Conservation (phyloP, 2,329 filamentous ascomycete genomes). For the Botrytis hyacinthi region DNA sequence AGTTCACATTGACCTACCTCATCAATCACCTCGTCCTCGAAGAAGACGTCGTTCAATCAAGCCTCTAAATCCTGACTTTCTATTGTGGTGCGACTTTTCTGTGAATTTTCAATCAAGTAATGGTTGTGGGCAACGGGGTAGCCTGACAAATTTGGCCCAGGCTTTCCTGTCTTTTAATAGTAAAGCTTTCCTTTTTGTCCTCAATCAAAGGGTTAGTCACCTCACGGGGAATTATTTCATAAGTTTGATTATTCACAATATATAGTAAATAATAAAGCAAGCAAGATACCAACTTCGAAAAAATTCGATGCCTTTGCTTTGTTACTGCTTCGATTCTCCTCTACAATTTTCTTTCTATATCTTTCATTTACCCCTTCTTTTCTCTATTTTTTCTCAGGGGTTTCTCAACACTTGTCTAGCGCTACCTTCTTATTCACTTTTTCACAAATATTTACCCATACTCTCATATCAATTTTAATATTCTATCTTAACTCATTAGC, state of each 20-base stretch:
- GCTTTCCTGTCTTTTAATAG: not conserved
- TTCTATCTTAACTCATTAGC: too few relatives aligned
- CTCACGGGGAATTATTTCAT: not conserved
- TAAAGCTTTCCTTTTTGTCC: not conserved
- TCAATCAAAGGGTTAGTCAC: not conserved
- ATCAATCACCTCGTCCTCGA: not conserved
- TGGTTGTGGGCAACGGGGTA: too few relatives aligned
- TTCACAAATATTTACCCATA: not conserved
- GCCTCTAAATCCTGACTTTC: not conserved
- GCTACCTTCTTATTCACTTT: not conserved
- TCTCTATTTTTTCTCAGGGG: accelerated
- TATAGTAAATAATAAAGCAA: not conserved
- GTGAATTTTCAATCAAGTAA: not conserved
- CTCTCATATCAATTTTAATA: not conserved
- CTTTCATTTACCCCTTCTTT: not conserved
- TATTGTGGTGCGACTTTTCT: not conserved
- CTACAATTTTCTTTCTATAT: not conserved
- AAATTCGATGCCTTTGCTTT: not conserved
- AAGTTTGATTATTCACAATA: not conserved
- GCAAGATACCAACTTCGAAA: not conserved
- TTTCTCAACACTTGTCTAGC: not conserved
- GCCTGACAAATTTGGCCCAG: not conserved
- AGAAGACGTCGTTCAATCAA: not conserved
- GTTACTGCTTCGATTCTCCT: not conserved
- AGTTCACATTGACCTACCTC: not conserved